Base-by-base conservation (phyloP, 179 eudicot species). In the Silene coronaria region DNA sequence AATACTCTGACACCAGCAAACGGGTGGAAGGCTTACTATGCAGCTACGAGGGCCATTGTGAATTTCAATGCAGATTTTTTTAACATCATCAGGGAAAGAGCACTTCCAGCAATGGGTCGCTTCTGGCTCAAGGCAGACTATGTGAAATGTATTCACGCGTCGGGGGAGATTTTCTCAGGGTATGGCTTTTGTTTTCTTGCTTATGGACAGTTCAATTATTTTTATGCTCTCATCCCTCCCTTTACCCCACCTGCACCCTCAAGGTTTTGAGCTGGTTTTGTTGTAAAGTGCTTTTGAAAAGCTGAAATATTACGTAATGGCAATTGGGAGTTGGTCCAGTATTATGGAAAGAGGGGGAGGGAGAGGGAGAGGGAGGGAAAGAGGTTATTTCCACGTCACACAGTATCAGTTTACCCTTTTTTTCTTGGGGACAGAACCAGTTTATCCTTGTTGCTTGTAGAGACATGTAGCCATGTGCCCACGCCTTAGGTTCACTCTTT, bases 21-120 rank as follows among this genome's bases (percentile, higher is more conserved):
- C 80, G 97, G 99, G 76, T 92, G 97, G 99, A 95, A 95, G 88
- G 97, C 99, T 27, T 95, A 95, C 77, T 95, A 95, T 82, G 99
- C 97, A 60, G 95, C 93, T 78, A 92, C 97, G 65, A 91, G 93
- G 83, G 97, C 95, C 34, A 84, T 95, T 86, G 84, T 92, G 83
- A 89, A 84, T 83, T 74, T 81, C 36, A 95, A 95, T 85, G 81
- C 90, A 76, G 93, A 89, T 19, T 95, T 95, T 78, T 92, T 90
- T 80, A 80, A 84, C 84, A 84, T 92, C 73, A 76, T 91, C 79
- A 88, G 97, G 79, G 97, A 91, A 13, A 87, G 95, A 79, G 88
- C 92, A 23, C 88, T 92, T 81, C 81, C 84, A 70, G 89, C 88
- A 68, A 95, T 95, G 99, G 86, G 96, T 79, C 88, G 80, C 67